A percentile compares a stretch with the other conserved stretches of the same genome.
These are phyloP conservation scores for Hansenula anomala DNA, from an alignment of 1,139 yeast genomes.

Conservation along the genomic window DNA sequence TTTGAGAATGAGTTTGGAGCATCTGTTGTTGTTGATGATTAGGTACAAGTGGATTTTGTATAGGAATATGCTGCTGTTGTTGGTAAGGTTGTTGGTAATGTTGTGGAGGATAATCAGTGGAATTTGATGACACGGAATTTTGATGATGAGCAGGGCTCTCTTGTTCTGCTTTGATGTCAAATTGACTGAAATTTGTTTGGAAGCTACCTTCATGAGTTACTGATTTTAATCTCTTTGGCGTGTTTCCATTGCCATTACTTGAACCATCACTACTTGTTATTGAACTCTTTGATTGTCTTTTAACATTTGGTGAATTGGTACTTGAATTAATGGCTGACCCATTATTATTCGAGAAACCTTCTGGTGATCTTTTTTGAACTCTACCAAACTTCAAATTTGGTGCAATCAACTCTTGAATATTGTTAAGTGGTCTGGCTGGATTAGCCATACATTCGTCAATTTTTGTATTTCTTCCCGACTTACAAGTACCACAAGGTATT, in stretches of 20 bases:
- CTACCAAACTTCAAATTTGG: slow-evolving; percentile 12
- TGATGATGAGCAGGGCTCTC: background rate
- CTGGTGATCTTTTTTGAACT: slow-evolving; percentile 3
- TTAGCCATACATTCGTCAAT: slow-evolving; percentile 12
- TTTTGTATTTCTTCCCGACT: slow-evolving; percentile 12
- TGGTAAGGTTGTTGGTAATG: too few species aligned
- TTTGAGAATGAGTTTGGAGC: too few species aligned
- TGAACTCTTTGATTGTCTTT: slow-evolving; percentile 2
- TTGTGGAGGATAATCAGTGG: too few species aligned
- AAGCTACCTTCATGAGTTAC: background rate
- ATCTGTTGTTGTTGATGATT: too few species aligned
- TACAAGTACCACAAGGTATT: slow-evolving; percentile 15
- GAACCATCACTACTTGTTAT: too few species aligned
- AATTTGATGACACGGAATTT: too few species aligned
- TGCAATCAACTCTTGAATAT: slow-evolving; percentile 8
- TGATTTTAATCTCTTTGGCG: background rate
- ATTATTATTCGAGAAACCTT: background rate
- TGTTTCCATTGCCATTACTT: too few species aligned
- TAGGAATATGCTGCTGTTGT: too few species aligned
- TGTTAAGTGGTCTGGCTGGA: slow-evolving; percentile 12
- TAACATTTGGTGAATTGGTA: background rate
- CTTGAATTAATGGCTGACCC: too few species aligned
- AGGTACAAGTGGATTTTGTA: too few species aligned
- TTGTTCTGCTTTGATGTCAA: slow-evolving; percentile 1
- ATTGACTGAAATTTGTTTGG: slow-evolving; percentile 1